Evolutionary conservation across 768 basidiomycete genomes (phyloP), one percentile per base, ranked within the genome.

Genomic region (Gymnopilus dilepis): DNA sequence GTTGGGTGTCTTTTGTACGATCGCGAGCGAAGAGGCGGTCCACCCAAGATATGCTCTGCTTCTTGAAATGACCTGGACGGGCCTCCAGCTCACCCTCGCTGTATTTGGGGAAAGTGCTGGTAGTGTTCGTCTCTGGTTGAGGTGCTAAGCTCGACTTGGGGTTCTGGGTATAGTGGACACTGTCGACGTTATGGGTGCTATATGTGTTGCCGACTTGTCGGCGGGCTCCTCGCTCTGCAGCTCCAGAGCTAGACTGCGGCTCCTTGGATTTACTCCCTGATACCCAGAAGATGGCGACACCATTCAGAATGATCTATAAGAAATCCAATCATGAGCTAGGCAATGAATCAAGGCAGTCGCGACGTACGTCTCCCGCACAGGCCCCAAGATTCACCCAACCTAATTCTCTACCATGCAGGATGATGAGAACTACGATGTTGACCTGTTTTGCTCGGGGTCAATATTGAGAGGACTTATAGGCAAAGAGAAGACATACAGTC

Each of bases 331-430:
- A 34, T 15, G 50, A 21, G 40, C 61, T 26, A 28, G 40, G 33
- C 28, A n/a, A 7, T 22, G 17, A 52, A 47, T 19, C 26, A 11
- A 42, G 26, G 33, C 1, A 28, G 55, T n/a, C 28, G 17, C 6
- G 12, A 68, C 75, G 45, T 59, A 78, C 76, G 50, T 78, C 76
- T 13, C 45, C 66, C 1, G 69, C 72, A 48, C 77, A 78, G 41
- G 72, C 72, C n/a, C 74, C 76, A 0, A 85, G 72, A 66, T 82
- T 83, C 6, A 85, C 75, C 82, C 80, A 84, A 6, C 75, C 81
- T 8, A 82, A 69, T 63, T 85, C 76, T 22, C 73, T 66, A 6
- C 84, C 84, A 45, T 84, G 73, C 68, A 81, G 58, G 22, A 74
- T 53, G 11, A 81, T 80, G 28, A 86, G 73, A n/a, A 84, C 69